phyloP scores from a whole-genome alignment of 768 basidiomycete genomes.

The Trametes punicea region DNA sequence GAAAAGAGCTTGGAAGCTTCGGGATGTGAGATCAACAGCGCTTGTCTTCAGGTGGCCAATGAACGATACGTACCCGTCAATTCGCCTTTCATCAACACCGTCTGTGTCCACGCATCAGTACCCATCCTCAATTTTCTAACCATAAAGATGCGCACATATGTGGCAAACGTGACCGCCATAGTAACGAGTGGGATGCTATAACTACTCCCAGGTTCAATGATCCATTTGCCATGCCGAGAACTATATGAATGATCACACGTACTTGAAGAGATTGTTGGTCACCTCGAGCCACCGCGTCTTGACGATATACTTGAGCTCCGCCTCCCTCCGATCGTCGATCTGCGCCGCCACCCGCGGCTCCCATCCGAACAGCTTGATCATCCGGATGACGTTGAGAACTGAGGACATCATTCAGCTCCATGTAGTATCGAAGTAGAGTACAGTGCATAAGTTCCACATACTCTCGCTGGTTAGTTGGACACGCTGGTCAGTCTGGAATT shows the following conservation, averaged over 20 bases:
- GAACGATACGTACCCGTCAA: slow-evolving; percentile 29
- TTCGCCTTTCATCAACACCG: slow-evolving; percentile 36
- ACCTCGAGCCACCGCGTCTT: slow-evolving; percentile 51
- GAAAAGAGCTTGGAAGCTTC: slow-evolving; percentile 36
- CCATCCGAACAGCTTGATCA: slow-evolving; percentile 49
- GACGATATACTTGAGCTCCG: slow-evolving; percentile 55
- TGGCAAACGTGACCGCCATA: slow-evolving; percentile 62
- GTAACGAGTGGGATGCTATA: slow-evolving; percentile 57
- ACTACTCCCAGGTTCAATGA: slow-evolving; percentile 31
- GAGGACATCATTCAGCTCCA: neutral
- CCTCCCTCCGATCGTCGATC: slow-evolving; percentile 55
- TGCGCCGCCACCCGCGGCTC: slow-evolving; percentile 45
- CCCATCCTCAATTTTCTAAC: neutral
- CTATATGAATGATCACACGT: no score
- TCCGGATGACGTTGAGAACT: slow-evolving; percentile 40
- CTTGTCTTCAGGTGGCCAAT: neutral
- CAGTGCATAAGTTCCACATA: no score
- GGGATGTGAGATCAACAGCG: neutral
- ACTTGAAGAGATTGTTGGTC: slow-evolving; percentile 43
- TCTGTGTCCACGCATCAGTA: slow-evolving; percentile 21
- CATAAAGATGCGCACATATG: slow-evolving; percentile 42
- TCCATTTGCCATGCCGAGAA: neutral
- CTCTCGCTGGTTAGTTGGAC: slow-evolving; percentile 32
- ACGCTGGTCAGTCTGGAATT: slow-evolving; percentile 41
- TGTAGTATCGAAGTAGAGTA: neutral